Evolutionary conservation across 2,329 filamentous ascomycete species (phyloP).

Genomic region (Paracamarosporium sp.): DNA sequence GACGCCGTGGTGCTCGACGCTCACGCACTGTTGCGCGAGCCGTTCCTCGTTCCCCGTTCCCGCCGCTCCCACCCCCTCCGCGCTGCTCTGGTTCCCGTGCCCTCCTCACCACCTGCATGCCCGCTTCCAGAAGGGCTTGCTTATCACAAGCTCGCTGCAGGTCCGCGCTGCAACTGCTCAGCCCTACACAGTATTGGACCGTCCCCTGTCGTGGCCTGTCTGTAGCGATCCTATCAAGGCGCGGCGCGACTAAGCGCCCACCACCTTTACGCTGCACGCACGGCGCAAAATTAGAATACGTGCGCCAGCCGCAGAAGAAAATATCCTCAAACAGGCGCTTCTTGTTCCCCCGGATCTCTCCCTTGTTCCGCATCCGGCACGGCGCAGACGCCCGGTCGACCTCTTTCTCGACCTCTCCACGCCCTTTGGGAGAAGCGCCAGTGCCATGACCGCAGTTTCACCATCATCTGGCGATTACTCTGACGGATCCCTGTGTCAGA

Average conservation of each 20-base stretch:
- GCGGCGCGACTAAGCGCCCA: slow-evolving; percentile 26
- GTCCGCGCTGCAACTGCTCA: slow-evolving; percentile 31
- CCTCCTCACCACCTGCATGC: background rate
- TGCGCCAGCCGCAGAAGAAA: slow-evolving; percentile 34
- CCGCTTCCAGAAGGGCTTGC: slow-evolving; percentile 11
- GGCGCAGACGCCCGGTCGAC: slow-evolving; percentile 31
- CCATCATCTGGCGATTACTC: slow-evolving; percentile 47
- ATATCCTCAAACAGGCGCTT: slow-evolving; percentile 46
- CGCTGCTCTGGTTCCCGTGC: slow-evolving; percentile 1
- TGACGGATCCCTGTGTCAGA: slow-evolving; percentile 48
- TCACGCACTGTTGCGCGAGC: background rate
- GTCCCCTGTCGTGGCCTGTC: slow-evolving; percentile 26
- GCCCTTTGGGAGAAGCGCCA: slow-evolving; percentile 39
- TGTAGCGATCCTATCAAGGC: slow-evolving; percentile 36
- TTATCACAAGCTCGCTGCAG: slow-evolving; percentile 23
- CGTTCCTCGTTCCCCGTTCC: background rate
- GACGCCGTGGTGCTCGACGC: no score
- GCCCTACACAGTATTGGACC: slow-evolving; percentile 40
- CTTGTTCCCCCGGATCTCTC: slow-evolving; percentile 26
- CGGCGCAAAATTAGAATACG: slow-evolving; percentile 45
- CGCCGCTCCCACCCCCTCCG: background rate
- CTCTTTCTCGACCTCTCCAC: slow-evolving; percentile 33
- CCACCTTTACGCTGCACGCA: slow-evolving; percentile 29
- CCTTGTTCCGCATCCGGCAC: slow-evolving; percentile 32
- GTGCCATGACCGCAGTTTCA: slow-evolving; percentile 28